Evolutionary conservation across 495 filamentous ascomycete genomes (phyloP).

Genomic region (Penicillium riverlandense): DNA sequence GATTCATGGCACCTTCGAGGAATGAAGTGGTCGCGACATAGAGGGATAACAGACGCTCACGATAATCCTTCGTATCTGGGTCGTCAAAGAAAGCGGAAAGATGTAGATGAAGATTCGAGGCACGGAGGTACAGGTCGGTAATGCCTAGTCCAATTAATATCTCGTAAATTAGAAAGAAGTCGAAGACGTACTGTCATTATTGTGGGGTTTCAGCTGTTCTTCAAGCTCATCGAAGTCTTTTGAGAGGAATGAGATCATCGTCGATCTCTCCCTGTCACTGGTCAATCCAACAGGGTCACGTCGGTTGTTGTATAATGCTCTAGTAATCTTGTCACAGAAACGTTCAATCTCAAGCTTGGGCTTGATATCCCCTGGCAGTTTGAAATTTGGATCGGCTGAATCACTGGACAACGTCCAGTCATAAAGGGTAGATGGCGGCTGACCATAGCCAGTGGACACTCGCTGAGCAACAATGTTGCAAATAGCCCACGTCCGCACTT

Average conservation of each 20-base stretch:
- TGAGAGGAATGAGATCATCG: slow-evolving; percentile 52
- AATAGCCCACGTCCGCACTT: slow-evolving; percentile 83
- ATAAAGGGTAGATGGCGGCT: slow-evolving; percentile 81
- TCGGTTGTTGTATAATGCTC: slow-evolving; percentile 73
- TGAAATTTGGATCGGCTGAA: slow-evolving; percentile 56
- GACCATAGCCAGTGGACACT: slow-evolving; percentile 86
- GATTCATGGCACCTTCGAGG: slow-evolving; percentile 62
- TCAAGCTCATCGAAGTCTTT: slow-evolving; percentile 49
- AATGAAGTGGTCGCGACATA: slow-evolving; percentile 71
- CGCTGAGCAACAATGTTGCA: slow-evolving; percentile 89
- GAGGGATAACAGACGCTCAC: slow-evolving; percentile 67
- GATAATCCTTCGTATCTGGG: slow-evolving; percentile 63
- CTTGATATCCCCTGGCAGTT: slow-evolving; percentile 58
- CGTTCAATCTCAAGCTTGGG: slow-evolving; percentile 70
- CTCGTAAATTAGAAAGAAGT: background rate
- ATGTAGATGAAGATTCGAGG: slow-evolving; percentile 74
- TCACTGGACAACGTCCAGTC: slow-evolving; percentile 74
- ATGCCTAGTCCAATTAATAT: slow-evolving; percentile 43
- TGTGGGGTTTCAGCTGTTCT: slow-evolving; percentile 31
- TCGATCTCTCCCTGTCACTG: slow-evolving; percentile 60
- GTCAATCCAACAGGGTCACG: slow-evolving; percentile 68
- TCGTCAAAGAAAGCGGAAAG: slow-evolving; percentile 87
- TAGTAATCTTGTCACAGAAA: slow-evolving; percentile 81
- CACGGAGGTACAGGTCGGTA: slow-evolving; percentile 66
- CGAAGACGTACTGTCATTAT: slow-evolving; percentile 29